Percentiles rank a stretch among this genome's conserved stretches.
Evolutionary conservation across 2,329 filamentous ascomycete genomes (phyloP).

Genomic region (Colletotrichum endophyticum): DNA sequence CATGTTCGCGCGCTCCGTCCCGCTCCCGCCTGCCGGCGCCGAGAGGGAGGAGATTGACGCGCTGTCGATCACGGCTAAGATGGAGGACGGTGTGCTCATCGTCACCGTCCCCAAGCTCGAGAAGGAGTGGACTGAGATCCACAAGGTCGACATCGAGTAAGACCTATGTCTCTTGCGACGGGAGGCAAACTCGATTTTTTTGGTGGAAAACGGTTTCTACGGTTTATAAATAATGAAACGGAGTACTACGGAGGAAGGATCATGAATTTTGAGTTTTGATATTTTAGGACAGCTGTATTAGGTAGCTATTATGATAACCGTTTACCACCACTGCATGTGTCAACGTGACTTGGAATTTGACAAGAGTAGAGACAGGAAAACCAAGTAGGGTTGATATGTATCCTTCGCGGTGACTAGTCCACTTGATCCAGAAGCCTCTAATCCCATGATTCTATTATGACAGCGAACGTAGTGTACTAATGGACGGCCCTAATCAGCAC

Average conservation of each 20-base stretch:
- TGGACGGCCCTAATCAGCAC: too few relatives aligned
- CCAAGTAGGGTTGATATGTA: too few relatives aligned
- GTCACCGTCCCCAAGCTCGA: conserved; percentile 80
- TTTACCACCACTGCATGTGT: background rate
- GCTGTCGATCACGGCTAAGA: conserved; percentile 72
- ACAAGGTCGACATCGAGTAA: conserved; percentile 63
- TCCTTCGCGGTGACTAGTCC: too few relatives aligned
- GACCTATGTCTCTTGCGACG: background rate
- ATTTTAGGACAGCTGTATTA: background rate
- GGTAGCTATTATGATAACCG: background rate
- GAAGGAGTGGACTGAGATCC: conserved; percentile 68
- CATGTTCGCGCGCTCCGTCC: conserved; percentile 74
- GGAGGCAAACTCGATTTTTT: background rate
- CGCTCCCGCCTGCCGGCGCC: conserved; percentile 51
- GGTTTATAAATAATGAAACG: background rate
- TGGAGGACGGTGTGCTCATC: conserved; percentile 79
- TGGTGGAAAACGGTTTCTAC: background rate
- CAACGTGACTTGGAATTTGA: background rate
- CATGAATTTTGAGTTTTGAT: background rate
- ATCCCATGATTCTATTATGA: too few relatives aligned
- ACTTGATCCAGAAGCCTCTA: too few relatives aligned
- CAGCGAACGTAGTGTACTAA: too few relatives aligned
- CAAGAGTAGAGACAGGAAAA: too few relatives aligned
- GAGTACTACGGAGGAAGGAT: background rate
- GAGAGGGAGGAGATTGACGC: conserved; percentile 67